A percentile compares a stretch with the other conserved stretches of the same genome.
These are phyloP conservation scores for Penicillium ochrochloron DNA, from an alignment of 495 filamentous ascomycete genomes.

Conservation along the genomic window DNA sequence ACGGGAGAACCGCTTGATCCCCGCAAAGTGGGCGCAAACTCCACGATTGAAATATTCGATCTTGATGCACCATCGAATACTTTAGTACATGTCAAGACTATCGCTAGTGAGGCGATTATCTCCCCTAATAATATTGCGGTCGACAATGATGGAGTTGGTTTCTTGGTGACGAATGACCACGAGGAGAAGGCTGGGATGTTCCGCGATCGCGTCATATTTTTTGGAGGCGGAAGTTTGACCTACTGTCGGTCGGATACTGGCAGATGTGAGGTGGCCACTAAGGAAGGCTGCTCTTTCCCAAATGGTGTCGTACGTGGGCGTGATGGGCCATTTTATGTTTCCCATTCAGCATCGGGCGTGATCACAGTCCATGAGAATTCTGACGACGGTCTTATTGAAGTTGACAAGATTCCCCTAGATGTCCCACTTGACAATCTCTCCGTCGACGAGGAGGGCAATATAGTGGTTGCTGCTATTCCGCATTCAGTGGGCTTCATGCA, in stretches of 20 bases:
- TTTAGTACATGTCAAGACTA: conserved; percentile 38
- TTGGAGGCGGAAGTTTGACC: conserved; percentile 22
- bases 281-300: conserved; percentile 26
- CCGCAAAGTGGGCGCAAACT: conserved; percentile 37
- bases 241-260: conserved; percentile 27
- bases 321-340: conserved; percentile 41
- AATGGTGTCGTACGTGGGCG: conserved; percentile 40
- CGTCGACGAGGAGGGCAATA: conserved; percentile 40
- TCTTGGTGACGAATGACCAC: conserved; percentile 44
- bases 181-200: conserved; percentile 33
- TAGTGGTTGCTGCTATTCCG: conserved; percentile 39
- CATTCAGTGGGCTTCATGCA: conserved; percentile 23
- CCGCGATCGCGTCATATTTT: conserved; percentile 19
- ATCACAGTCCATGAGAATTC: conserved; percentile 34
- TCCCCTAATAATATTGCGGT: conserved; percentile 43
- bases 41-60: conserved; percentile 43
- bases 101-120: conserved; percentile 32
- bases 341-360: conserved; percentile 24
- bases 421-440: conserved; percentile 45
- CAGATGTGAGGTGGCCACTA: conserved; percentile 33
- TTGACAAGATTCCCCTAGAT: conserved; percentile 33
- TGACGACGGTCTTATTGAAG: conserved; percentile 22
- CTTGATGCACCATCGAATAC: conserved; percentile 16
- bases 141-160: conserved; percentile 28
- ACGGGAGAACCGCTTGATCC: conserved; percentile 39